Evolutionary conservation across 805 yeast species (phyloP).

Genomic region (Nakazawaea ishiwadae): DNA sequence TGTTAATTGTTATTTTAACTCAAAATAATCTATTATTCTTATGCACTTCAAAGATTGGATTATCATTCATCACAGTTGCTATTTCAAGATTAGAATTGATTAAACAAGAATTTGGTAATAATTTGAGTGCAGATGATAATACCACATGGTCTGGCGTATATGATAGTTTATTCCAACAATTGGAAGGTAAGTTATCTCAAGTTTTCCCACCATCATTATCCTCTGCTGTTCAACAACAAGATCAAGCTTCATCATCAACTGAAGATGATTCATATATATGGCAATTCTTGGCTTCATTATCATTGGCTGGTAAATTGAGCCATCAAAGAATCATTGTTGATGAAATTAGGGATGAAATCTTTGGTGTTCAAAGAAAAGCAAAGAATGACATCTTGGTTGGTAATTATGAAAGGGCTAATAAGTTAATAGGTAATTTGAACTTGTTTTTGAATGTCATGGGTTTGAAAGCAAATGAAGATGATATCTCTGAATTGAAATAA

Average conservation of each 20-base stretch:
- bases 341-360: slow-evolving; percentile 89
- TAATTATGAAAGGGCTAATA: slow-evolving; percentile 46
- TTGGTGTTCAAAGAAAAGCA: slow-evolving; percentile 79
- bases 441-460: slow-evolving; percentile 96
- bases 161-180: slow-evolving; percentile 71
- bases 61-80: slow-evolving; percentile 82
- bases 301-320: slow-evolving; percentile 82
- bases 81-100: slow-evolving; percentile 89
- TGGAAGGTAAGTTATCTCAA: slow-evolving; percentile 71
- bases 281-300: slow-evolving; percentile 94
- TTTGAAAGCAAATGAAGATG: slow-evolving; percentile 83
- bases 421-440: slow-evolving; percentile 69
- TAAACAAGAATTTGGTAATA: slow-evolving; percentile 64
- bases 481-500: slow-evolving; percentile 69
- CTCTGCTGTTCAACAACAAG: slow-evolving; percentile 16
- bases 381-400: slow-evolving; percentile 35
- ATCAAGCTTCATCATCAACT: slow-evolving; percentile 16
- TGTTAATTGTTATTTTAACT: slow-evolving; percentile 64
- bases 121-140: slow-evolving; percentile 48
- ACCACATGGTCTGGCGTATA: slow-evolving; percentile 77
- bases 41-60: slow-evolving; percentile 72
- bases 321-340: slow-evolving; percentile 94
- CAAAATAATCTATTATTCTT: slow-evolving; percentile 68
- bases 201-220: slow-evolving; percentile 72
- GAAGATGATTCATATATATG: slow-evolving; percentile 83